phyloP scores from a whole-genome alignment of 177 flowering plant genomes.

The Vitis hybrid region DNA sequence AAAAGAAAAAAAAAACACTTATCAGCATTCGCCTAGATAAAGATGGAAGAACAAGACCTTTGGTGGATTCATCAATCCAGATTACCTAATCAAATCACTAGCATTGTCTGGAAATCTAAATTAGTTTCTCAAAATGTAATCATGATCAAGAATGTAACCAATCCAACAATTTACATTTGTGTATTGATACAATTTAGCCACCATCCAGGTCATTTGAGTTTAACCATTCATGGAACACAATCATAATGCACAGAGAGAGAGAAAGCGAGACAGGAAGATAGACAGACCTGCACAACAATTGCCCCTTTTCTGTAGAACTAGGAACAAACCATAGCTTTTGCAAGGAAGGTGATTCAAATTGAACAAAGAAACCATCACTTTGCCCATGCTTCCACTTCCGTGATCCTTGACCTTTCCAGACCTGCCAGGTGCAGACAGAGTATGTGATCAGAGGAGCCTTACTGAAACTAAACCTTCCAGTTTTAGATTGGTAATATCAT shows the following conservation, averaged over 20 bases:
- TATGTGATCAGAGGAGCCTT: neutral
- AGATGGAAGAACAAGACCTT: too few relatives aligned
- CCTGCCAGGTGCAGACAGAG: slow-evolving; percentile 39
- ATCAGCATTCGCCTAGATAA: too few relatives aligned
- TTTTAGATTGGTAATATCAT: neutral
- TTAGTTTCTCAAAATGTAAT: too few relatives aligned
- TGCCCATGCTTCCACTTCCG: slow-evolving; percentile 96
- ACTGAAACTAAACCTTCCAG: neutral
- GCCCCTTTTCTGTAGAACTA: slow-evolving; percentile 75
- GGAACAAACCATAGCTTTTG: slow-evolving; percentile 88
- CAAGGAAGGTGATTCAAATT: slow-evolving; percentile 68
- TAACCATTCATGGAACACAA: too few relatives aligned
- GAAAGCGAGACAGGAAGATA: slow-evolving; percentile 16
- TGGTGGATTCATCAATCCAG: too few relatives aligned
- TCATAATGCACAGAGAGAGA: neutral
- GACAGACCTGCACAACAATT: slow-evolving; percentile 70
- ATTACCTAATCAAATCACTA: too few relatives aligned
- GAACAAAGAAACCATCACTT: slow-evolving; percentile 86
- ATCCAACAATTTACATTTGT: too few relatives aligned
- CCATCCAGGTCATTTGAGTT: too few relatives aligned
- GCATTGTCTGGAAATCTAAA: too few relatives aligned
- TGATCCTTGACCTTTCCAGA: slow-evolving; percentile 97
- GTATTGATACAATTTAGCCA: too few relatives aligned
- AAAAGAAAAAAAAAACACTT: too few relatives aligned
- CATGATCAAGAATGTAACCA: too few relatives aligned